These are phyloP conservation scores for Pichia nakasei DNA, from an alignment of 805 yeast species.

Conservation along the genomic window DNA sequence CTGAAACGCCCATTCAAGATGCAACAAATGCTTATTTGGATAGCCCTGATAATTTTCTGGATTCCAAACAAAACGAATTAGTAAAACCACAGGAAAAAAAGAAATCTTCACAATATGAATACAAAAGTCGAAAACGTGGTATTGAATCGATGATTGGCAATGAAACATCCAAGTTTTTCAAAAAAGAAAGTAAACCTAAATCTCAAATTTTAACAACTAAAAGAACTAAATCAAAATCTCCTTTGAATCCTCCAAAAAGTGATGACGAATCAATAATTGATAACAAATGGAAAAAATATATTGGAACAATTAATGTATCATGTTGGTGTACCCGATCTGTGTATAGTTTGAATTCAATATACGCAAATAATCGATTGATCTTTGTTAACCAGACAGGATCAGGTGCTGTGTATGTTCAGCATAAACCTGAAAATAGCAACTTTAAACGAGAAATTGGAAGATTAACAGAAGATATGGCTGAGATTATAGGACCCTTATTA, in stretches of 20 bases:
- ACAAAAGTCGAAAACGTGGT: conserved; percentile 3
- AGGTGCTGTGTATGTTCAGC: conserved; percentile 21
- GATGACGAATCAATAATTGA: background rate
- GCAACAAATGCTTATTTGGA: conserved; percentile 37
- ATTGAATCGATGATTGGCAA: background rate
- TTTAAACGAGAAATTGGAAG: conserved; percentile 63
- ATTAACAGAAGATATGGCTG: conserved; percentile 60
- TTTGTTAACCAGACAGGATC: conserved; percentile 14
- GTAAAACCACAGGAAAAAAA: too few species aligned
- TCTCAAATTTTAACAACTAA: too few species aligned
- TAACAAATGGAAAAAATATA: conserved; percentile 27
- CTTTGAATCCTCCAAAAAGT: background rate
- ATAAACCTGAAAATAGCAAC: conserved; percentile 11
- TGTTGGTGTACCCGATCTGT: conserved; percentile 72
- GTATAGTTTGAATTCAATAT: conserved; percentile 32
- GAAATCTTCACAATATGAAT: conserved; percentile 1
- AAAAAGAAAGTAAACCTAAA: background rate
- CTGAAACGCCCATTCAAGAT: conserved; percentile 24
- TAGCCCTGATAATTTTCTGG: conserved; percentile 5
- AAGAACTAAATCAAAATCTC: background rate
- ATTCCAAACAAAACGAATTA: background rate
- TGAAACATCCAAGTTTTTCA: background rate
- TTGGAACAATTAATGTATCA: conserved; percentile 52
- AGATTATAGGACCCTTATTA: conserved; percentile 55
- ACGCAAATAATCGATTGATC: conserved; percentile 27